Conservation (phyloP, 768 basidiomycete genomes). For the Lyophyllum semitale region DNA sequence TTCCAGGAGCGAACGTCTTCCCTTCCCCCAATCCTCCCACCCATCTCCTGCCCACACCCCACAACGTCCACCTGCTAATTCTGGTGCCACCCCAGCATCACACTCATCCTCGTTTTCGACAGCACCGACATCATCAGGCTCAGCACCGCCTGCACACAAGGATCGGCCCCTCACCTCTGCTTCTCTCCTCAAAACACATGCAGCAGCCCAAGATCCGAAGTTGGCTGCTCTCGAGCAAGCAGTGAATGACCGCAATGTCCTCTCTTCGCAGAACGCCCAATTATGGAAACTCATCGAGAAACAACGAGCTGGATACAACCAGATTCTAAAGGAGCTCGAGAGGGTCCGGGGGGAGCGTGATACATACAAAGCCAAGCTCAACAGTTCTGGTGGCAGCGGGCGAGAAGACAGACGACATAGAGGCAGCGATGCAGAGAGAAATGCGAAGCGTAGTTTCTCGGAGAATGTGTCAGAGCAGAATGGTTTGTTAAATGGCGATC, state of each 20-base stretch:
- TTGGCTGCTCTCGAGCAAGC: slow-evolving; percentile 75
- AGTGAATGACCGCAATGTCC: slow-evolving; percentile 77
- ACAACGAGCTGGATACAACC: slow-evolving; percentile 78
- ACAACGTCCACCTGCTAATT: slow-evolving; percentile 11
- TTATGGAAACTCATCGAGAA: slow-evolving; percentile 97
- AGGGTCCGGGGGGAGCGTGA: slow-evolving; percentile 83
- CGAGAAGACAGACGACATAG: slow-evolving; percentile 32
- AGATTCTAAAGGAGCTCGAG: slow-evolving; percentile 83
- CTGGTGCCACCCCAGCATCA: slow-evolving; percentile 11
- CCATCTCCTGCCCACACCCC: slow-evolving; percentile 34
- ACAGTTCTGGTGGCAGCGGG: slow-evolving; percentile 24
- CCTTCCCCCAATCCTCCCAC: slow-evolving; percentile 34
- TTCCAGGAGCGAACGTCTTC: slow-evolving; percentile 34
- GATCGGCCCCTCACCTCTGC: slow-evolving; percentile 22
- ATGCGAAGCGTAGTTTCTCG: slow-evolving; percentile 28
- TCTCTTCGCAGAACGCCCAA: slow-evolving; percentile 83
- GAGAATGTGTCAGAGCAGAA: slow-evolving; percentile 21
- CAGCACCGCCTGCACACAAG: slow-evolving; percentile 14
- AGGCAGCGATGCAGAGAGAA: slow-evolving; percentile 18
- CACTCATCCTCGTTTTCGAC: slow-evolving; percentile 18
- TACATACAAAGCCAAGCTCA: slow-evolving; percentile 53
- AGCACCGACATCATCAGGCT: slow-evolving; percentile 4
- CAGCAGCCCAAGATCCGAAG: slow-evolving; percentile 53
- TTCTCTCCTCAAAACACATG: slow-evolving; percentile 55
- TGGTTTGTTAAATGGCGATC: slow-evolving; percentile 7